Conservation (phyloP, 805 yeast species). For the Hyphopichia homilentoma region DNA sequence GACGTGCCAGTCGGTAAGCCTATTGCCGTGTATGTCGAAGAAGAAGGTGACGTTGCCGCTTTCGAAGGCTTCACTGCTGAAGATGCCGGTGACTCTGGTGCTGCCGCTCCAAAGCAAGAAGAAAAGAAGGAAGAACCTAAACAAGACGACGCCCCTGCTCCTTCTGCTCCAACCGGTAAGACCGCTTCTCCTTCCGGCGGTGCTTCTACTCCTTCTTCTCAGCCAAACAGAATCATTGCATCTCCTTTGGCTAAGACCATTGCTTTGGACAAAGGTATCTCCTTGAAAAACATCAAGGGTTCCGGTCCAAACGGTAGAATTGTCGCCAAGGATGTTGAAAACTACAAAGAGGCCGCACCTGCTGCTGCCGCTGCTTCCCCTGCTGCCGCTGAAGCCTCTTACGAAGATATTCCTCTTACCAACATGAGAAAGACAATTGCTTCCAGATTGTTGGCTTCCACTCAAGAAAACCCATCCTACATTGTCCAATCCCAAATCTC, state of each 20-base stretch:
- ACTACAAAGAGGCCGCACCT: conserved; percentile 48
- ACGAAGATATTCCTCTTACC: conserved; percentile 80
- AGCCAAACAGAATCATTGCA: conserved; percentile 75
- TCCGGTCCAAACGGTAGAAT: conserved; percentile 96
- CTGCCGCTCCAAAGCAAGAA: conserved; percentile 26
- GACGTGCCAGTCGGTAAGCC: conserved; percentile 94
- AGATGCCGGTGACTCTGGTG: conserved; percentile 61
- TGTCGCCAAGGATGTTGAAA: conserved; percentile 85
- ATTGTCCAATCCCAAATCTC: conserved; percentile 84
- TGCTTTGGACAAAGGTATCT: conserved; percentile 88
- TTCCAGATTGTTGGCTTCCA: conserved; percentile 79
- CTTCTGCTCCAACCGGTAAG: no score
- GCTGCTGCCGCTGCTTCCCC: conserved; percentile 42
- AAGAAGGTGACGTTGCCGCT: conserved; percentile 77
- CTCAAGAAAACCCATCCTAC: conserved; percentile 85
- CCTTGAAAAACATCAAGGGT: conserved; percentile 81
- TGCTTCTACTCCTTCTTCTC: conserved; percentile 31
- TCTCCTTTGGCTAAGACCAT: conserved; percentile 93
- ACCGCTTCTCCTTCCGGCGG: conserved; percentile 27
- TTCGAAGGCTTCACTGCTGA: conserved; percentile 80
- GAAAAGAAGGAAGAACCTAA: conserved; percentile 23
- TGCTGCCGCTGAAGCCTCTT: conserved; percentile 51
- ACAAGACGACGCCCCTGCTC: conserved; percentile 17
- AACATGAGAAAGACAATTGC: conserved; percentile 95
- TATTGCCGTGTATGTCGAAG: conserved; percentile 94